A percentile compares a stretch with the other conserved stretches of the same genome.
phyloP scores from a whole-genome alignment of 495 filamentous ascomycete genomes.

The Daldinia bambusicola region DNA sequence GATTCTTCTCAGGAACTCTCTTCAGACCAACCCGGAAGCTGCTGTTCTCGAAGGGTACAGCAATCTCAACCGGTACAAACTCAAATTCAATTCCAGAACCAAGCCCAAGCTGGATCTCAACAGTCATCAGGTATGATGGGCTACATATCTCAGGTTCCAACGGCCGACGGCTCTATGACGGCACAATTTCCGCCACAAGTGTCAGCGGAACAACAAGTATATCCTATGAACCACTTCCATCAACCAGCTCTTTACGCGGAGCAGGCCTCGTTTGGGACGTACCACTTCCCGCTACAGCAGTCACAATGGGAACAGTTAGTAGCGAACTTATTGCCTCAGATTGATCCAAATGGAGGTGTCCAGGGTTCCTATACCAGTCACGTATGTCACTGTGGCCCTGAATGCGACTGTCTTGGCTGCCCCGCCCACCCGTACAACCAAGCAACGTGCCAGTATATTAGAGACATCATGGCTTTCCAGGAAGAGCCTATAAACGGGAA shows the following conservation, averaged over 20 bases:
- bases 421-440: slow-evolving; percentile 76
- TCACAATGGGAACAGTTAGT: slow-evolving; percentile 53
- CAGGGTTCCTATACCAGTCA: slow-evolving; percentile 50
- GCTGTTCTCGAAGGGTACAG: slow-evolving; percentile 37
- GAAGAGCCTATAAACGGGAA: slow-evolving; percentile 24
- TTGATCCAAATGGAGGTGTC: slow-evolving; percentile 20
- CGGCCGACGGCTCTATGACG: slow-evolving; percentile 22
- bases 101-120: slow-evolving; percentile 13
- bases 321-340: slow-evolving; percentile 29
- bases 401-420: slow-evolving; percentile 76
- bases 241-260: slow-evolving; percentile 47
- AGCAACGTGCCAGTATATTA: slow-evolving; percentile 72
- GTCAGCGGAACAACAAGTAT: slow-evolving; percentile 21
- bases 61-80: slow-evolving; percentile 18
- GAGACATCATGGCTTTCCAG: slow-evolving; percentile 46
- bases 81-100: slow-evolving; percentile 29
- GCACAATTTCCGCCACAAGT: slow-evolving; percentile 11
- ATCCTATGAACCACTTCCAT: slow-evolving; percentile 28
- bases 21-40: slow-evolving; percentile 18
- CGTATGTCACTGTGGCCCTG: slow-evolving; percentile 71
- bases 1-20: slow-evolving; percentile 32
- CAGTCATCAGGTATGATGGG: slow-evolving; percentile 21
- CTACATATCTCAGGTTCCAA: slow-evolving; percentile 20
- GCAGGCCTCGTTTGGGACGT: slow-evolving; percentile 53
- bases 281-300: slow-evolving; percentile 54